phyloP scores from a whole-genome alignment of 371 early-diverging fungal species.

The Syncephalastrum monosporum region DNA sequence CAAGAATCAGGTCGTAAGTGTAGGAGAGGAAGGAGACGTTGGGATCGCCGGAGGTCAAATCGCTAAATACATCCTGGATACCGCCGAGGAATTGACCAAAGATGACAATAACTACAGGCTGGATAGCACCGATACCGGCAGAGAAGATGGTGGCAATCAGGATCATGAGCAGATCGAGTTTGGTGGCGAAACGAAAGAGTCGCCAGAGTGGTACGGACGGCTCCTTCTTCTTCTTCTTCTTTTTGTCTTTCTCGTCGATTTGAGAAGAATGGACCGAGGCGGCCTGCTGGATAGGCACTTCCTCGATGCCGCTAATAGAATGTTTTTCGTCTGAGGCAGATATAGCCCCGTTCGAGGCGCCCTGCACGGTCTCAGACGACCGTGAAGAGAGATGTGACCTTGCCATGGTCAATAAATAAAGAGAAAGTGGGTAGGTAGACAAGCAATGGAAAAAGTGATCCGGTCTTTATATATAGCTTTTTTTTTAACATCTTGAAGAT shows the following conservation, averaged over 20 bases:
- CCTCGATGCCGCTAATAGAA: slow-evolving; percentile 1
- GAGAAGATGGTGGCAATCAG: slow-evolving; percentile 24
- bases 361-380: slow-evolving; percentile 11
- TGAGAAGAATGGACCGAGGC: neutral
- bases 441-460: neutral
- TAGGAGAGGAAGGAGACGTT: slow-evolving; percentile 8
- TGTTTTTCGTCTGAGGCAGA: slow-evolving; percentile 3
- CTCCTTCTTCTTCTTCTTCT: slow-evolving; percentile 39
- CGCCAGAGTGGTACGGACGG: slow-evolving; percentile 28
- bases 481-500: too few relatives aligned
- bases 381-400: slow-evolving; percentile 7
- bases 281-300: slow-evolving; percentile 6
- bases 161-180: slow-evolving; percentile 25
- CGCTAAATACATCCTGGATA: slow-evolving; percentile 15
- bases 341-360: neutral
- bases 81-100: slow-evolving; percentile 42
- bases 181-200: slow-evolving; percentile 39
- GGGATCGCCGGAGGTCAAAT: slow-evolving; percentile 14
- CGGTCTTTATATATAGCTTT: too few relatives aligned
- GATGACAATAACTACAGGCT: slow-evolving; percentile 41
- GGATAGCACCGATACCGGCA: slow-evolving; percentile 36
- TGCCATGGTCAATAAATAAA: neutral
- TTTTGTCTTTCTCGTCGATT: slow-evolving; percentile 16
- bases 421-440: neutral
- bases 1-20: slow-evolving; percentile 24